Evolutionary conservation across 1,284 basidiomycete genomes (phyloP), one percentile per base, ranked within the genome.

Genomic region (Ceratobasidium papillatum): DNA sequence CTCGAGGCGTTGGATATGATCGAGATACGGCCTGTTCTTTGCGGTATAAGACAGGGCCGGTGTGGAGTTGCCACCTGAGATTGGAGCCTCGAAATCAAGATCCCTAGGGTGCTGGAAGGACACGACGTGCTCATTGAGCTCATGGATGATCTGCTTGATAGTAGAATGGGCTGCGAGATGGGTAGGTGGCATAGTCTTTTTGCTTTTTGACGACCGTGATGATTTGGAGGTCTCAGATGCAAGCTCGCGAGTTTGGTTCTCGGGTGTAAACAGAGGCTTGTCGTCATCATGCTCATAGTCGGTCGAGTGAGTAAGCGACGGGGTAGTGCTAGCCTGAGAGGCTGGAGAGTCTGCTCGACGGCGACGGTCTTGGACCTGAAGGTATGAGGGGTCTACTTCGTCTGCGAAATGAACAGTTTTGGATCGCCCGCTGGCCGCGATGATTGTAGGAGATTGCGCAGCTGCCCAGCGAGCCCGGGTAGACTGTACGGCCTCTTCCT

Each of bases 1-100:
- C 41, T 71, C 54, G 22, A 71, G 38, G 4, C 34, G 25, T 38
- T 71, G 36, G 54, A 45, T 47, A 8, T 71, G 66, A 38, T 71
- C 66, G 41, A 58, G 25, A 19, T 47, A 17, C 1, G 54, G 41
- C 34, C 30, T 22, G 66, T 59, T 71, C 54, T 71, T 58, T 9
- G 54, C 12, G 7, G 54, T 58, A 36, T 27, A 71, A 11, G 36
- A 3, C 41, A 71, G 27, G 14, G 19, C 22, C 8, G 54, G 66
- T 0, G 34, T 30, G 25, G 36, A 8, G 49, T 47, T 36, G 36
- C 14, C 3, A 34, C 32, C 32, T n/a, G 49, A 2, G 11, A 9
- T 34, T 14, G 52, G 51, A 2, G 54, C n/a, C 27, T 30, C 30
- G 43, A 72, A 72, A 22, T 72, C 69, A 36, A 72, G 69, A 1